A percentile compares a stretch with the other conserved stretches of the same genome.
These are phyloP conservation scores for Halophytophthora polymorphica DNA, from an alignment of 352 stramenopile species.

Conservation along the genomic window DNA sequence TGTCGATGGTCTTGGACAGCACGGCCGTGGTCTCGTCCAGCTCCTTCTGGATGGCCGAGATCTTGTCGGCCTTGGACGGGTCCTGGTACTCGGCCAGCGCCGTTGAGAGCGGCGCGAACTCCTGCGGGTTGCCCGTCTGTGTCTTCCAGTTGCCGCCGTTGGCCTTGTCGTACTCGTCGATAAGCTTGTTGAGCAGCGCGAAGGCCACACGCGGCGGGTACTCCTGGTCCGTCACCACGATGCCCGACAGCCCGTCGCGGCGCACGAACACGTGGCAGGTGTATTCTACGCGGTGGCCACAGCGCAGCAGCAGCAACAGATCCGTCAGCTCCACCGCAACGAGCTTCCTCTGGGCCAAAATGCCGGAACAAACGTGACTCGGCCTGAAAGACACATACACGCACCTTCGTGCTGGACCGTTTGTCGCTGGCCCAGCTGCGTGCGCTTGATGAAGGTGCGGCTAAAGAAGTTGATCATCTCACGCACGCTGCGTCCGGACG, in stretches of 20 bases:
- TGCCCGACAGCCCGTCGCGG: slow-evolving; percentile 94
- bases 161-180: slow-evolving; percentile 94
- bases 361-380: not conserved
- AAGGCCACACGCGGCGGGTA: slow-evolving; percentile 98
- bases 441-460: slow-evolving; percentile 98
- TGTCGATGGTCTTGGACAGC: slow-evolving; percentile 99
- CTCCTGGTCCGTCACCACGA: slow-evolving; percentile 97
- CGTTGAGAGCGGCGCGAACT: slow-evolving; percentile 90
- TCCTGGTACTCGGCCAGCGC: slow-evolving; percentile 97
- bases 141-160: slow-evolving; percentile 59
- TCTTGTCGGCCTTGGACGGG: slow-evolving; percentile 98
- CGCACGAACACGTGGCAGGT: slow-evolving; percentile 98
- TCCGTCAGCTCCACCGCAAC: no score
- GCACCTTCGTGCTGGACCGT: slow-evolving; percentile 96
- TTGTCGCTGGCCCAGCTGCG: slow-evolving; percentile 94
- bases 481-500: slow-evolving; percentile 91
- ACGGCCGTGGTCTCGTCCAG: slow-evolving; percentile 99
- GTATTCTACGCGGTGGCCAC: slow-evolving; percentile 88
- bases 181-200: slow-evolving; percentile 94
- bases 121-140: slow-evolving; percentile 60
- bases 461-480: slow-evolving; percentile 99
- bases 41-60: slow-evolving; percentile 99
- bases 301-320: no score
- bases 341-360: not conserved
- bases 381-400: not conserved